Base-by-base conservation (phyloP, 495 filamentous ascomycete genomes). In the Viridothelium virens region DNA sequence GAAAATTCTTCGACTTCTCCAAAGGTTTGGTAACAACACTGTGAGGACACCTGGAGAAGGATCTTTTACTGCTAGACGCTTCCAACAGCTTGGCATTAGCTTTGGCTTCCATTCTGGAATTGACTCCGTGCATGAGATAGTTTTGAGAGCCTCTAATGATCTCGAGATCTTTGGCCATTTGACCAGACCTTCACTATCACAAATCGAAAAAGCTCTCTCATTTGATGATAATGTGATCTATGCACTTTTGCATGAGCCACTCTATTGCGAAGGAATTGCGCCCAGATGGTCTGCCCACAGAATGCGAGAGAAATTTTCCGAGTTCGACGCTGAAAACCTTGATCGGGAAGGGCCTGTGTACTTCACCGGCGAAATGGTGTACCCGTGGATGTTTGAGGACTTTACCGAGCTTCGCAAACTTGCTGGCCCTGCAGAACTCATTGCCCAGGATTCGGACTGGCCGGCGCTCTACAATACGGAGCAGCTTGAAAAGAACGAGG, bases 351-450 rank as follows among this genome's bases (percentile, higher is more conserved):
- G 80, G n/a, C 84, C 88, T 0, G 79, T 93, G 64, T 88, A 82
- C 67, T 96, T 97, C 78, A 90, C 90, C 0, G 93, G 93, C 65
- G 93, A 97, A 77, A 96, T 95, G 91, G 82, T 96, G 63, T 96
- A 85, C 75, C 87, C 87, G 6, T 88, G 86, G 73, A 88, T 91
- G 81, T 92, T 96, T 69, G 83, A 88, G 36, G 84, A 86, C 31
- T 92, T 89, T 73, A 75, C 84, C 1, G 90, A 92, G 71, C 84
- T 97, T 4, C 74, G 73, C 33, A 77, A 84, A 34, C 71, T 97
- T 63, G 80, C 81, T 38, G 78, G 83, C 14, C 86, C 82, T 0
- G 91, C 91, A 1, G 76, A 92, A 1, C 79, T 86, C 1, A 79
- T 97, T 14, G 94, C 93, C 6, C 66, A 79, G 2, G 79, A 79